Evolutionary conservation across 2,329 filamentous ascomycete species (phyloP).

Genomic region (Corniculantispora saksenae): DNA sequence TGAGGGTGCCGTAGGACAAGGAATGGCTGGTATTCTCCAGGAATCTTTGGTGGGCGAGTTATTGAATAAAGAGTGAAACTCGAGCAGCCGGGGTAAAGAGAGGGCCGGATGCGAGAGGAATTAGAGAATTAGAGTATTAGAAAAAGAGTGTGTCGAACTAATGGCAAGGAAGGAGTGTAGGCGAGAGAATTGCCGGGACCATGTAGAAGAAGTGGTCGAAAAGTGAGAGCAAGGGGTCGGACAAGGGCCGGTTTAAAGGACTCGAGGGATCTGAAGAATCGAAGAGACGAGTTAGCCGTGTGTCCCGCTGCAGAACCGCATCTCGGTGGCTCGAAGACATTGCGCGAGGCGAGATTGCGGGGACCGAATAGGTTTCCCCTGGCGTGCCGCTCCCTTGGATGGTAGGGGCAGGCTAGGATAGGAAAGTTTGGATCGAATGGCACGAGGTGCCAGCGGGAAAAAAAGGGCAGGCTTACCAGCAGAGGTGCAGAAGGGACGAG

Average conservation of each 20-base stretch:
- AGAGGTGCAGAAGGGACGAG: conserved; percentile 43
- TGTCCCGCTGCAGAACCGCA: conserved; percentile 21
- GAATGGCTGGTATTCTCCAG: conserved; percentile 54
- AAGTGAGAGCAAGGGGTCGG: conserved; percentile 43
- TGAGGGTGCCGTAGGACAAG: conserved; percentile 36
- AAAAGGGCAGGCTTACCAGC: conserved; percentile 52
- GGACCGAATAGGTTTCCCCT: conserved; percentile 20
- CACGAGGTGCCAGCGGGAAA: conserved; percentile 22
- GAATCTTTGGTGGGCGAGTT: conserved; percentile 48
- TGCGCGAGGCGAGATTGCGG: conserved; percentile 21
- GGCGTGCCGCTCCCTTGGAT: conserved; percentile 31
- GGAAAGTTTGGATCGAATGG: conserved; percentile 29
- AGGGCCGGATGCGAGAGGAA: conserved; percentile 42
- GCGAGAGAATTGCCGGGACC: conserved; percentile 48
- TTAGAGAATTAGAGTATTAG: conserved; percentile 59
- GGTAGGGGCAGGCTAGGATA: conserved; percentile 30
- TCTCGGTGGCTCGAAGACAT: conserved; percentile 28
- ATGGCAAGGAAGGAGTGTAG: conserved; percentile 59
- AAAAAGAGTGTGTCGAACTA: conserved; percentile 53
- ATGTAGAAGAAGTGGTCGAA: conserved; percentile 35
- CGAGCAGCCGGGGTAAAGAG: conserved; percentile 33
- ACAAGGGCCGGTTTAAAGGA: conserved; percentile 49
- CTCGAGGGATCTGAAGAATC: conserved; percentile 43
- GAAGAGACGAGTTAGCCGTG: conserved; percentile 31
- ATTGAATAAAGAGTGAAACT: conserved; percentile 42